A percentile compares a stretch with the other conserved stretches of the same genome.
Conservation (phyloP, 257 asterid species). For the Solanum lycopersicoides region DNA sequence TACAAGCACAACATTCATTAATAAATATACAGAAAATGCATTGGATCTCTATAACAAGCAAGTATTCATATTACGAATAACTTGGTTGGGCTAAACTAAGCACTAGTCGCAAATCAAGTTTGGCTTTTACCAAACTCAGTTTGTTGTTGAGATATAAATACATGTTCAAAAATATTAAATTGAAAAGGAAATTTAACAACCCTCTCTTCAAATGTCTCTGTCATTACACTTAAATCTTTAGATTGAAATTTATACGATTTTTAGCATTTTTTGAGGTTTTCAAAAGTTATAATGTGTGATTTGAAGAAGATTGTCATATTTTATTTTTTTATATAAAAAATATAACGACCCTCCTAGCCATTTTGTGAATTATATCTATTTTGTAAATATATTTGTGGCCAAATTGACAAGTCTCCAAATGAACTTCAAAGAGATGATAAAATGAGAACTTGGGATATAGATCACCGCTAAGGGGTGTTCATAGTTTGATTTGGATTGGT, state of each 20-base stretch:
- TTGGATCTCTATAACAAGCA: background rate
- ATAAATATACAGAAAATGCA: background rate
- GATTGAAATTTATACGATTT: background rate
- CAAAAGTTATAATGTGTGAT: background rate
- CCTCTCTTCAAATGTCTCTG: background rate
- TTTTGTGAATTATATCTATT: no score
- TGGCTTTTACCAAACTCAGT: background rate
- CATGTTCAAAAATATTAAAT: background rate
- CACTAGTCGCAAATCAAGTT: background rate
- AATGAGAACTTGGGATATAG: no score
- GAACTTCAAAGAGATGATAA: background rate
- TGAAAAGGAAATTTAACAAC: background rate
- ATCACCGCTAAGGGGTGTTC: no score
- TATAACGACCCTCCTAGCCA: background rate
- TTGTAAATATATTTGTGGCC: no score
- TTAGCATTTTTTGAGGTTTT: background rate
- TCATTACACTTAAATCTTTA: background rate
- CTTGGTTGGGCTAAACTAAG: background rate
- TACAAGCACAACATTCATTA: background rate
- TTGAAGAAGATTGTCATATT: background rate
- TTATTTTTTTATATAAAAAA: no score
- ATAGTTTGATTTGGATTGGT: no score
- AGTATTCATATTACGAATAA: no score
- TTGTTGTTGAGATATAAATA: background rate
- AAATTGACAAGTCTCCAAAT: background rate